phyloP scores from a whole-genome alignment of 2,329 filamentous ascomycete genomes.

The Decorospora gaudefroyi region DNA sequence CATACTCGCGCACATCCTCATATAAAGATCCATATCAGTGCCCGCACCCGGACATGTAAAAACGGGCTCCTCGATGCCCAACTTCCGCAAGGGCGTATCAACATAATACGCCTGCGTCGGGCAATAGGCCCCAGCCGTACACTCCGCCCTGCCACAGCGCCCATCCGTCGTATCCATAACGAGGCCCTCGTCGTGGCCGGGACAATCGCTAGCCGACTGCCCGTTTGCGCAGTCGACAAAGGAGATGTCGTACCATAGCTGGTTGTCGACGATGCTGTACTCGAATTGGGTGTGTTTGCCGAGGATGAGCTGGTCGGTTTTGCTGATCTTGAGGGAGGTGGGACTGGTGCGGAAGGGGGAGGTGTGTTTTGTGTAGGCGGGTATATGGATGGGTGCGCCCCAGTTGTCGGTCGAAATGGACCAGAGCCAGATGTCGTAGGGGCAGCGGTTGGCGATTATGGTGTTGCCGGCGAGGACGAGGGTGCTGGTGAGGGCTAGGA shows the following conservation, averaged over 20 bases:
- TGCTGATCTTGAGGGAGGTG: conserved; percentile 35
- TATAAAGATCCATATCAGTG: conserved; percentile 25
- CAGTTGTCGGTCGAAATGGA: conserved; percentile 20
- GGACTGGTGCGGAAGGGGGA: conserved; percentile 27
- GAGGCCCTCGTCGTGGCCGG: conserved; percentile 29
- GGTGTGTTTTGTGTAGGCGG: conserved; percentile 24
- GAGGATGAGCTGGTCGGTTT: conserved; percentile 22
- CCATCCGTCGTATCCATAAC: conserved; percentile 22
- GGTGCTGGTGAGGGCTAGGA: conserved; percentile 23
- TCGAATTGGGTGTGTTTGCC: conserved; percentile 37
- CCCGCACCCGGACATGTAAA: conserved; percentile 26
- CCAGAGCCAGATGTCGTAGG: conserved; percentile 36
- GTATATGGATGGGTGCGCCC: conserved; percentile 17
- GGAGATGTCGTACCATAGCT: conserved; percentile 37
- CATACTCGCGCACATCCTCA: conserved; percentile 29
- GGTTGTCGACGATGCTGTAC: conserved; percentile 26
- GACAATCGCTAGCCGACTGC: conserved; percentile 26
- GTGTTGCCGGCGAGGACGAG: conserved; percentile 30
- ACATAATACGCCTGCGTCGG: conserved; percentile 34
- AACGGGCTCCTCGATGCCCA: conserved; percentile 31
- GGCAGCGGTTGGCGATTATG: conserved; percentile 32
- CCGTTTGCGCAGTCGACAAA: conserved; percentile 36
- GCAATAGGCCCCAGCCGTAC: conserved; percentile 29
- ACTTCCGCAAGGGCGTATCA: conserved; percentile 26
- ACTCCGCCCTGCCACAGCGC: conserved; percentile 21